These are phyloP conservation scores for Piper longum DNA, from an alignment of 164 flowering plant species.

Conservation along the genomic window DNA sequence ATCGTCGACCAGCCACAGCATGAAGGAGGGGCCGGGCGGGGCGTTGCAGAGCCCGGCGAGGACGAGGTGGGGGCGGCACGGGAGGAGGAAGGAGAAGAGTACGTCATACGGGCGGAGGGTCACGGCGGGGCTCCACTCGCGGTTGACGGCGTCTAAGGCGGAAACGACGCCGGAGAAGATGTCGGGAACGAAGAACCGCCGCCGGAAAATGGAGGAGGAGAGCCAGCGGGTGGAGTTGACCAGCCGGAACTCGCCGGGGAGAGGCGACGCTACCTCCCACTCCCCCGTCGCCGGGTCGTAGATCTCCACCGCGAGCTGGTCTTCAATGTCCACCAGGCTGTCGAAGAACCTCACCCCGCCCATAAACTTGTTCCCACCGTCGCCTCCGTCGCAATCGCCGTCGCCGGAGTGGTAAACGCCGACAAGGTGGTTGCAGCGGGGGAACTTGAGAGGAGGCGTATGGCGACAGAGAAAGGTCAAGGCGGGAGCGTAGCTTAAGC, in stretches of 20 bases:
- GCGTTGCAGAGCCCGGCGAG: conserved; percentile 42
- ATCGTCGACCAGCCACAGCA: conserved; percentile 44
- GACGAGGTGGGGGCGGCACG: conserved; percentile 32
- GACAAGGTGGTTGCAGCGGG: conserved; percentile 43
- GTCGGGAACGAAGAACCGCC: conserved; percentile 39
- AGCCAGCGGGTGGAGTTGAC: conserved; percentile 37
- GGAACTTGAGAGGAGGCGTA: conserved; percentile 32
- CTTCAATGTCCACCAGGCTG: conserved; percentile 50
- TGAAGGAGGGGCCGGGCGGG: conserved; percentile 26
- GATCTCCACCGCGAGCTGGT: conserved; percentile 44
- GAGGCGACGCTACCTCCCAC: conserved; percentile 51
- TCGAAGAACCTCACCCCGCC: conserved; percentile 51
- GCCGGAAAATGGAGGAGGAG: conserved; percentile 35
- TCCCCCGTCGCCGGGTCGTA: conserved; percentile 27
- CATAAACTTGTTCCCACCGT: conserved; percentile 17
- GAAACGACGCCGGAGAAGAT: conserved; percentile 35
- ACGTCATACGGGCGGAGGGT: conserved; percentile 52
- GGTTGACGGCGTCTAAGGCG: conserved; percentile 29
- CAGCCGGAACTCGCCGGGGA: conserved; percentile 37
- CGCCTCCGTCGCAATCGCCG: conserved; percentile 5
- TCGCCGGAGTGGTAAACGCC: conserved; percentile 25
- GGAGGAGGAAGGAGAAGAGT: conserved; percentile 37
- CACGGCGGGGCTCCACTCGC: conserved; percentile 42
- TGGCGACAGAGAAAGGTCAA: conserved; percentile 23
- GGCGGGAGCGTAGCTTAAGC: conserved; percentile 28